Conservation (phyloP, 331 rosid genomes). For the Malus hybrid region DNA sequence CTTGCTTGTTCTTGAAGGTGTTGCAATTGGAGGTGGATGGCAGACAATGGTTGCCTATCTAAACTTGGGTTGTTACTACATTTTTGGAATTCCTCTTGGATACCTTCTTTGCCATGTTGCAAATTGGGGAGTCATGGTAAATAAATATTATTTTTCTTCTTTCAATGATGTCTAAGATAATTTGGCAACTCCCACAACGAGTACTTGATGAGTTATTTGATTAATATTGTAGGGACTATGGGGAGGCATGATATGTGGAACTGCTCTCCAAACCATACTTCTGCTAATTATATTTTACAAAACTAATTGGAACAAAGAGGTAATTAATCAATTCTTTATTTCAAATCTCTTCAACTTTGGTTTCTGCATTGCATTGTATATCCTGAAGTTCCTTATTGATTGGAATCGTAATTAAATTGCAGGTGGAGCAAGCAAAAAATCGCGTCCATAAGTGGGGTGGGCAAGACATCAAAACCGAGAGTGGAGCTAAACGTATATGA, state of each 20-base stretch:
- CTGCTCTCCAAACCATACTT: conserved; percentile 45
- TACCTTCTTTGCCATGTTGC: conserved; percentile 47
- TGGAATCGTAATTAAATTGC: neutral
- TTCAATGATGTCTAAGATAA: neutral
- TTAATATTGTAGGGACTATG: conserved; percentile 50
- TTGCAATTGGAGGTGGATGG: conserved; percentile 95
- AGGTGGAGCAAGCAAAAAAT: conserved; percentile 39
- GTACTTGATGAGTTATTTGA: neutral
- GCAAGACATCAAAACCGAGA: neutral
- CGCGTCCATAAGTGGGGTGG: conserved; percentile 21
- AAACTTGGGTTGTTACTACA: conserved; percentile 65
- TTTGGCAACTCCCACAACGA: too few relatives aligned
- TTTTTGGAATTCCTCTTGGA: conserved; percentile 78
- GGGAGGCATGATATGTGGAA: conserved; percentile 63
- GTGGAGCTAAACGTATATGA: neutral
- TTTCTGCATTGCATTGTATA: too few relatives aligned
- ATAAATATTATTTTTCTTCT: neutral
- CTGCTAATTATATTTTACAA: conserved; percentile 35
- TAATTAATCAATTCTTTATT: neutral
- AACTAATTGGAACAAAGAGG: conserved; percentile 69
- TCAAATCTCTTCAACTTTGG: neutral
- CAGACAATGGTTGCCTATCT: conserved; percentile 75
- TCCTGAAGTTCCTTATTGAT: too few relatives aligned
- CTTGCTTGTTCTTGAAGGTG: conserved; percentile 41
- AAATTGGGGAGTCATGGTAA: conserved; percentile 60